These are phyloP conservation scores for Wickerhamiella sergipiensis DNA, from an alignment of 805 yeast species.

Conservation along the genomic window DNA sequence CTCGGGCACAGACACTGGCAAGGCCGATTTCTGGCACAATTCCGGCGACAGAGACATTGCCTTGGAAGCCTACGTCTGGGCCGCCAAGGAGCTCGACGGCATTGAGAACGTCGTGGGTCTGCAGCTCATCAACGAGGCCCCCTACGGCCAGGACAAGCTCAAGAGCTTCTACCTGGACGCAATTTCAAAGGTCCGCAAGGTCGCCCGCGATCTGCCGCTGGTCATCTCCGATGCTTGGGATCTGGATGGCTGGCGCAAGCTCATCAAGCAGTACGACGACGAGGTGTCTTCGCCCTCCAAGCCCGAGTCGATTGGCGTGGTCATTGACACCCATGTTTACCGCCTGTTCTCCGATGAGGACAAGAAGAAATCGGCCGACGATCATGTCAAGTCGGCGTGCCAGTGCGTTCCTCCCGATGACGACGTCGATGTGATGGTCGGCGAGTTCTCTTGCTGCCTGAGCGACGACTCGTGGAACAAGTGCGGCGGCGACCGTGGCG, in stretches of 20 bases:
- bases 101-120: constrained; percentile 66
- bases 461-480: constrained; percentile 65
- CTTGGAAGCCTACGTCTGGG: constrained; percentile 38
- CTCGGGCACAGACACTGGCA: constrained; percentile 51
- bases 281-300: constrained; percentile 17
- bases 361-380: constrained; percentile 46
- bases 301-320: constrained; percentile 38
- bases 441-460: constrained; percentile 83
- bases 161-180: constrained; percentile 52
- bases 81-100: constrained; percentile 43
- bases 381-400: constrained; percentile 34
- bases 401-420: constrained; percentile 11
- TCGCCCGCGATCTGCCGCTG: constrained; percentile 49
- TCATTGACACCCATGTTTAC: constrained; percentile 76
- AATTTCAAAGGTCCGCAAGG: constrained; percentile 39
- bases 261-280: constrained; percentile 36
- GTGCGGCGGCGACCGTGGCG: constrained; percentile 33
- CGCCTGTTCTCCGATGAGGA: constrained; percentile 74
- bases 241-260: constrained; percentile 62
- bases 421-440: constrained; percentile 59
- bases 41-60: constrained; percentile 28
- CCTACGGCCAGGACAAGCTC: constrained; percentile 39
- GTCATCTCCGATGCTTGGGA: constrained; percentile 92
- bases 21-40: constrained; percentile 53
- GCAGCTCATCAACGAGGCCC: constrained; percentile 79